Base-by-base conservation (phyloP, 352 stramenopile genomes). In the Pseudoperonospora humuli region DNA sequence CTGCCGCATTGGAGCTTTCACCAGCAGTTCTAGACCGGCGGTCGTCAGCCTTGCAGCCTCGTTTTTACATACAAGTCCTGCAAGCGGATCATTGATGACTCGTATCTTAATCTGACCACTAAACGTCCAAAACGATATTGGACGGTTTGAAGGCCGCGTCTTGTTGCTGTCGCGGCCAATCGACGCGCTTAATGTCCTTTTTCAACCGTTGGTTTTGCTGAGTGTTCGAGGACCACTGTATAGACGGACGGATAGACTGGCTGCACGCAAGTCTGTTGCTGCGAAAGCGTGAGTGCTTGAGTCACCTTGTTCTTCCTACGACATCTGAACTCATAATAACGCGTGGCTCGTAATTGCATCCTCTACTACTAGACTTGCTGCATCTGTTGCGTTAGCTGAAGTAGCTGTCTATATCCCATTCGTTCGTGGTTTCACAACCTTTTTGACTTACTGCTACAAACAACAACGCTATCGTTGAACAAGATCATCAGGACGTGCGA, bases 321-420 rank as follows among this genome's bases (percentile, higher is more conserved):
- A 27, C 43, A 36, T 57, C 51, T 59, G 55, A 33, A 45, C 45
- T 37, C 32, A 38, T 26, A 36, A n/a, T 49, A 50, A 61, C 50
- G 46, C 45, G n/a, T 36, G 35, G 11, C 21, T 21, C 7, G 25
- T 17, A 37, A n/a, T 17, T 24, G 33, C 10, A 7, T 31, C 42
- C 7, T 8, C 11, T 18, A 32, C 47, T 39, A 57, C 41, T 40
- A 35, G 45, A 40, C 36, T 23, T 15, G n/a, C 17, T 44, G 23
- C 36, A 25, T 40, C 35, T 40, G 34, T 13, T 45, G 25, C 17
- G 15, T 45, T 29, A 6, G 29, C 70, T 58, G 0, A 82, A n/a
- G n/a, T n/a, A n/a, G n/a, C n/a, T n/a, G n/a, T n/a, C n/a, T n/a
- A n/a, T n/a, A n/a, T n/a, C n/a, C n/a, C n/a, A n/a, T n/a, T n/a